Evolutionary conservation across 164 flowering plant genomes (phyloP).

Genomic region (Berberis vulgaris): DNA sequence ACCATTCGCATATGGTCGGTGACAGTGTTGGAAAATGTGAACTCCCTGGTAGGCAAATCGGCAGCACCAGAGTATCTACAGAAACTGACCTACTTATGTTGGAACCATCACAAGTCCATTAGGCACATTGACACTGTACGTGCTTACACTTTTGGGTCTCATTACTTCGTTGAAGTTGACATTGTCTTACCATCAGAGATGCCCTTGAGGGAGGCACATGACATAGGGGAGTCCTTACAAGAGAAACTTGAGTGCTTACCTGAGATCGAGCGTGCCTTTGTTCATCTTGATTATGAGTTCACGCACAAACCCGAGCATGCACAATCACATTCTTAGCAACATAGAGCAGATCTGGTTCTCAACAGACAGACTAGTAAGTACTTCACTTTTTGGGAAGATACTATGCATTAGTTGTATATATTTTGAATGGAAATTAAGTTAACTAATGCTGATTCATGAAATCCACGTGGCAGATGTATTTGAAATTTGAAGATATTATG

Average conservation of each 20-base stretch:
- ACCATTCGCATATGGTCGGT: slow-evolving; percentile 89
- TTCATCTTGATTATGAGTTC: slow-evolving; percentile 85
- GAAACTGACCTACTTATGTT: slow-evolving; percentile 83
- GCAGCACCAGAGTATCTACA: slow-evolving; percentile 89
- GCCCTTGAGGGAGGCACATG: slow-evolving; percentile 87
- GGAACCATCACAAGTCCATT: slow-evolving; percentile 88
- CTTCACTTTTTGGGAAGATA: neutral
- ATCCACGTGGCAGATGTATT: too few species aligned
- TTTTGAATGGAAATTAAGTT: too few species aligned
- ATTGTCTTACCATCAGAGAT: slow-evolving; percentile 76
- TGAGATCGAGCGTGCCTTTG: slow-evolving; percentile 91
- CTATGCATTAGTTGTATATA: neutral
- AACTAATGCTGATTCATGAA: too few species aligned
- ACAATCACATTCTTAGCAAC: neutral
- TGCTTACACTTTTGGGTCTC: slow-evolving; percentile 96
- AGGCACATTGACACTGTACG: slow-evolving; percentile 76
- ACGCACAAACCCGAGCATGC: slow-evolving; percentile 80
- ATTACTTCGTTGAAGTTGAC: slow-evolving; percentile 98
- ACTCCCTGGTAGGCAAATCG: slow-evolving; percentile 75
- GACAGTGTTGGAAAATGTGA: slow-evolving; percentile 87
- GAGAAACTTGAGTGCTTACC: slow-evolving; percentile 82
- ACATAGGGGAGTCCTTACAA: slow-evolving; percentile 82
- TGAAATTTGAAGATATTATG: too few species aligned
- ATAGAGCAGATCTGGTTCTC: too few species aligned
- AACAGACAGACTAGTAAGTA: neutral